Evolutionary conservation across 805 yeast genomes (phyloP).

Genomic region (Wickerhamia fluorescens): DNA sequence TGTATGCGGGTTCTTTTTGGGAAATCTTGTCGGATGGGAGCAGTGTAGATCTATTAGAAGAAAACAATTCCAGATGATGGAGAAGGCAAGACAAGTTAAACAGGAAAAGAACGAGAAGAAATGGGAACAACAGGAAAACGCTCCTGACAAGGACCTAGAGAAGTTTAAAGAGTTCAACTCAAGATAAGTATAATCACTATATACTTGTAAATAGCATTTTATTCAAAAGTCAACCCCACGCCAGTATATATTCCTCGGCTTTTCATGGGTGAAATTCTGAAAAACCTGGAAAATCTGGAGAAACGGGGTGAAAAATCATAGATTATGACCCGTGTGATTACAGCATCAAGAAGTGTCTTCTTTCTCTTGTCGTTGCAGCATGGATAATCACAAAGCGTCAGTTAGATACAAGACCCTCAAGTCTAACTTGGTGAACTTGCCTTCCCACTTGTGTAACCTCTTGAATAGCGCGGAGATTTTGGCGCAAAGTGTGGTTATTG

Average conservation of each 20-base stretch:
- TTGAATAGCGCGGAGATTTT: constrained; percentile 47
- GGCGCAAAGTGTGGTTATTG: constrained; percentile 53
- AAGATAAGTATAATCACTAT: constrained; percentile 2
- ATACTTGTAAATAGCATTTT: background rate
- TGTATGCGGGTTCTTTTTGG: constrained; percentile 69
- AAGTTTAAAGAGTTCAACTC: constrained; percentile 10
- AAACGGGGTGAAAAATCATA: no score
- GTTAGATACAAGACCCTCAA: constrained; percentile 27
- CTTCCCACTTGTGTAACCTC: constrained; percentile 38
- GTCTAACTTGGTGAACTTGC: constrained; percentile 50
- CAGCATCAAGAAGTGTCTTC: no score
- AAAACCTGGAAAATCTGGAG: no score
- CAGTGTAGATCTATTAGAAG: constrained; percentile 75
- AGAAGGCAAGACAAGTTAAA: constrained; percentile 52
- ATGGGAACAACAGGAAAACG: constrained; percentile 15
- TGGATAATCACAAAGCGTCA: constrained; percentile 31
- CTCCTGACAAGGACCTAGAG: constrained; percentile 5
- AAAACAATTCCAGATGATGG: constrained; percentile 59
- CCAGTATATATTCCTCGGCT: no score
- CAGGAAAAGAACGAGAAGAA: constrained; percentile 26
- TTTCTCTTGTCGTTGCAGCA: no score
- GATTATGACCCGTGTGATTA: no score
- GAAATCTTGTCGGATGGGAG: constrained; percentile 86
- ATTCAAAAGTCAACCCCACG: no score
- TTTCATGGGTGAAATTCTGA: no score